Percentiles rank a stretch among this genome's conserved stretches.
Evolutionary conservation across 495 filamentous ascomycete genomes (phyloP).

Genomic region (Neurospora sp.): DNA sequence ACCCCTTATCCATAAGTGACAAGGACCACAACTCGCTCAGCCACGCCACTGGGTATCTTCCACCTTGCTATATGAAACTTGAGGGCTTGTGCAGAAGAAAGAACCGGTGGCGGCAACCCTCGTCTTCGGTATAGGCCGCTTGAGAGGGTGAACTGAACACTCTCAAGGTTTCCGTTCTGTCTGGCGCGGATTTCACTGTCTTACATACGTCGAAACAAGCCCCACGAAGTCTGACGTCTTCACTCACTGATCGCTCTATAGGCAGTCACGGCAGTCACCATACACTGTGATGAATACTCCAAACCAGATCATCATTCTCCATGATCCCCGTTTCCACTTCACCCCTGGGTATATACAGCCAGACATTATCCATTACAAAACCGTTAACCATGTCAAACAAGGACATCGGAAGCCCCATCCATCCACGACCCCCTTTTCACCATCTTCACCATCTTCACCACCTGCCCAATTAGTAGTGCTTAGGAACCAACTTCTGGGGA

Average conservation of each 20-base stretch:
- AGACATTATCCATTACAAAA: not conserved
- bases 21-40: not conserved
- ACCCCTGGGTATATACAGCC: not conserved
- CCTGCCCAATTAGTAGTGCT: not conserved
- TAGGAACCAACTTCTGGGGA: slow-evolving; percentile 3
- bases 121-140: not conserved
- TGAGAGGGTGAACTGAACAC: not conserved
- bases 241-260: not conserved
- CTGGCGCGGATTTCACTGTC: not conserved
- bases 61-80: not conserved
- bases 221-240: not conserved
- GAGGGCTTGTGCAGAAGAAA: not conserved
- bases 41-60: not conserved
- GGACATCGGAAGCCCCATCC: not conserved
- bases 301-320: not conserved
- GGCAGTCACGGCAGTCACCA: not conserved
- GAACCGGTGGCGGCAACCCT: not conserved
- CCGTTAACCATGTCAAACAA: not conserved
- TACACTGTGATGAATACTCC: not conserved
- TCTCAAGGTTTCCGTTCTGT: not conserved
- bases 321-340: not conserved
- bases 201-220: too few relatives aligned
- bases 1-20: not conserved
- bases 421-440: not conserved
- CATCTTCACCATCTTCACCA: not conserved